Base-by-base conservation (phyloP, 2,329 filamentous ascomycete species). In the Aspergillus alliaceus region DNA sequence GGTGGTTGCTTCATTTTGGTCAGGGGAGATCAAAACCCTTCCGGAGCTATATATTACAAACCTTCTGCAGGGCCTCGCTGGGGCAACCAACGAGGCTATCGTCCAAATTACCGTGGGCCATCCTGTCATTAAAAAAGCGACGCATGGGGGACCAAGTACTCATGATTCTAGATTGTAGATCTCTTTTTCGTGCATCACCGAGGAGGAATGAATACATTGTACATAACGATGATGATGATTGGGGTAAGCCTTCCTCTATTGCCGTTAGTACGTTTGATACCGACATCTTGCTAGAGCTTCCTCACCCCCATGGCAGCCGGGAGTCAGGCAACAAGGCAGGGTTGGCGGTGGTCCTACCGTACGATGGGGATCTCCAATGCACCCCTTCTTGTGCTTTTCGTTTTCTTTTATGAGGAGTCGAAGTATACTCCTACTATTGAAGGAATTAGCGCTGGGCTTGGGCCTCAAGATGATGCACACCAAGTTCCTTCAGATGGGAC, bases 101-200 rank as follows among this genome's bases (percentile, higher is more conserved):
- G 69, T 69, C 0, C 72, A 77, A 44, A 77, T 79, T 61, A 78
- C 72, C 1, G 75, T 82, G 46, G 68, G 71, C 15, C 3, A 11
- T 4, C 9, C n/a, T 32, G 14, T 34, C 14, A 24, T n/a, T n/a
- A n/a, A n/a, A n/a, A n/a, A n/a, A n/a, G n/a, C 49, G 52, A 15
- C 4, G 3, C 18, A 4, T 11, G 27, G 4, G 8, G 35, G 3
- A 20, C 22, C 3, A 53, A 34, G 14, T 27, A 8, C 14, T 42
- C 11, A 14, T 14, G 18, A 27, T 29, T 39, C 20, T 44, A 74
- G 70, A 70, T 82, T 55, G 72, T 74, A 12, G 80, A 82, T 61
- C 57, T 82, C 15, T 82, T 80, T 65, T 82, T 81, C 56, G 73
- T 82, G 5, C 79, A 82, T 56, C 74, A 82, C 49, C 74, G 77